These are phyloP conservation scores for Exutisphaerella laricina DNA, from an alignment of 2,329 filamentous ascomycete genomes.

Conservation along the genomic window DNA sequence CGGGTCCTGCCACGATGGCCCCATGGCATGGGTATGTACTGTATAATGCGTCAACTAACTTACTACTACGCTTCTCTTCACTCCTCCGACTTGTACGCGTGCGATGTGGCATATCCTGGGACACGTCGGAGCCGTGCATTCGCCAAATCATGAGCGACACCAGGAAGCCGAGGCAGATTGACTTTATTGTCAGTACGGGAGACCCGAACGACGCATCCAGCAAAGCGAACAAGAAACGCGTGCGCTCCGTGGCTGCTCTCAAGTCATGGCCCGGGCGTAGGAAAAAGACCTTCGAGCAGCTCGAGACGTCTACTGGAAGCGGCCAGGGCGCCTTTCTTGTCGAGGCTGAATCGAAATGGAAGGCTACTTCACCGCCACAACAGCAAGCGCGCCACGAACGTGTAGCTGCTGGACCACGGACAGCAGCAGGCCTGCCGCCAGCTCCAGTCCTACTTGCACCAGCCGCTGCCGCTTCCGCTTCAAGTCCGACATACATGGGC, in stretches of 20 bases:
- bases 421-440: neutral
- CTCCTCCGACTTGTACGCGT: neutral
- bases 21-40: neutral
- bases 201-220: conserved; percentile 21
- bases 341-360: conserved; percentile 13
- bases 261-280: conserved; percentile 28
- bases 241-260: conserved; percentile 27
- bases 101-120: neutral
- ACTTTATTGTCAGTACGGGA: conserved; percentile 29
- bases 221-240: conserved; percentile 27
- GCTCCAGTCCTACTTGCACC: neutral
- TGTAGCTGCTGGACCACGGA: conserved; percentile 1
- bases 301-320: conserved; percentile 14
- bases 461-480: neutral
- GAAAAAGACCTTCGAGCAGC: conserved; percentile 25
- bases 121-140: too few relatives aligned
- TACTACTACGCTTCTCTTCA: neutral
- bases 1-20: neutral
- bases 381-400: conserved; percentile 1
- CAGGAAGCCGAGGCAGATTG: conserved; percentile 9
- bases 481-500: conserved; percentile 3
- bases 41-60: neutral
- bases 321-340: conserved; percentile 21
- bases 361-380: conserved; percentile 1
- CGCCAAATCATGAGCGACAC: conserved; percentile 4